Base-by-base conservation (phyloP, 805 yeast species). In the Saccharomycopsis amapae region DNA sequence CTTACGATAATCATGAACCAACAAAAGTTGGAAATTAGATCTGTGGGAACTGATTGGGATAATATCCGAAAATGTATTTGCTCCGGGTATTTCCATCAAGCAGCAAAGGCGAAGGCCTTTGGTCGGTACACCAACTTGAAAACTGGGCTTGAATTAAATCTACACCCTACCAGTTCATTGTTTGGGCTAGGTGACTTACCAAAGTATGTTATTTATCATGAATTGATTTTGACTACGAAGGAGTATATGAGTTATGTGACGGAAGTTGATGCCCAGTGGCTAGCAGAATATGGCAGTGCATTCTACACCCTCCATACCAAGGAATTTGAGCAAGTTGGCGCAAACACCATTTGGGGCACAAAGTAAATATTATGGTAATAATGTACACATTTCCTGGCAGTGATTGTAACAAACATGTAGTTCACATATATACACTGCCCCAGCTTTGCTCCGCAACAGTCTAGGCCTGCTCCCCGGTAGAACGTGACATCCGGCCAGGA, bases 241-340 rank as follows among this genome's bases (percentile, higher is more conserved):
- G 97, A 90, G 68, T 93, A 85, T 58, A 87, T 90, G 96, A 84
- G 93, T 46, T 87, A 87, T 55, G 80, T 83, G 24, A 83, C 89
- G 15, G 73, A 75, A n/a, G 77, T 93, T 30, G 88, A 87, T 42
- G 85, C 95, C 0, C 71, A 70, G 51, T 85, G 96, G 96, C 66
- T 90, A 26, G 64, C 77, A 39, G 75, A 81, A 61, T 62, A 62
- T 60, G 42, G 69, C 64, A 4, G 68, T 67, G 44, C 70, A 63
- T 51, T 70, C 19, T 51, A 45, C 32, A 38, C 49, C 2, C 20
- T 48, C 22, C 30, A 44, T 19, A 30, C 26, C 35, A 31, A 22
- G 22, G 37, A 43, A 15, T 24, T 41, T 2, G 38, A 36, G 33
- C 15, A 36, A 6, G 22, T 38, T 24, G 20, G 22, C 17, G 12